Percentiles rank a stretch among this genome's conserved stretches.
Evolutionary conservation across 2,329 filamentous ascomycete genomes (phyloP).

Genomic region (Hirsutella minnesotensis): DNA sequence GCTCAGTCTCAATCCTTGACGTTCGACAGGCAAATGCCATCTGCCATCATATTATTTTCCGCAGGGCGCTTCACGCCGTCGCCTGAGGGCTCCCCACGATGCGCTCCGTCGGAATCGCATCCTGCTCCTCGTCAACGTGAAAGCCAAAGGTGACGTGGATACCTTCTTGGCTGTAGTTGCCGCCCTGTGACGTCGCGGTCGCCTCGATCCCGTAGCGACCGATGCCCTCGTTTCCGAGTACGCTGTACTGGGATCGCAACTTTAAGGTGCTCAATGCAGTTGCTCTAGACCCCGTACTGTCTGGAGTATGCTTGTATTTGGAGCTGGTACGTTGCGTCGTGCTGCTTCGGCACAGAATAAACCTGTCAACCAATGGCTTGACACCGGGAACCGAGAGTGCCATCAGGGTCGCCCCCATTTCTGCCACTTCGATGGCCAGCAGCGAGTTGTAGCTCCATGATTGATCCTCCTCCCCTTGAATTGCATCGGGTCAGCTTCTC

Average conservation of each 20-base stretch:
- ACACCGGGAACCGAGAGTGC: conserved; percentile 37
- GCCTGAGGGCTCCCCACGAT: no score
- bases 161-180: conserved; percentile 14
- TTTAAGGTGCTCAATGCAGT: conserved; percentile 18
- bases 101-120: conserved; percentile 23
- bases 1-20: no score
- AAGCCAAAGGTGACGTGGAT: conserved; percentile 26
- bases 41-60: no score
- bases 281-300: conserved; percentile 10
- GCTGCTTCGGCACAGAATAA: conserved; percentile 14
- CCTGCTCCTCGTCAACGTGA: conserved; percentile 32
- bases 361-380: conserved; percentile 31
- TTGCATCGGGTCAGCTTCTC: not conserved
- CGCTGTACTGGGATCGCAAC: conserved; percentile 16
- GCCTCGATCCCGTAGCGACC: conserved; percentile 11
- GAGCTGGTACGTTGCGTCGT: conserved; percentile 11
- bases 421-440: conserved; percentile 35
- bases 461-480: conserved; percentile 25
- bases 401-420: conserved; percentile 37
- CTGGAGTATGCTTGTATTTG: conserved; percentile 9
- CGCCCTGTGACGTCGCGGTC: conserved; percentile 10
- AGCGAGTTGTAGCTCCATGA: conserved; percentile 40
- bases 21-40: no score
- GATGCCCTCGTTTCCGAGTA: conserved; percentile 14
- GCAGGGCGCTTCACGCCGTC: no score